phyloP scores from a whole-genome alignment of 2,329 filamentous ascomycete genomes.

The Claviceps sp. region DNA sequence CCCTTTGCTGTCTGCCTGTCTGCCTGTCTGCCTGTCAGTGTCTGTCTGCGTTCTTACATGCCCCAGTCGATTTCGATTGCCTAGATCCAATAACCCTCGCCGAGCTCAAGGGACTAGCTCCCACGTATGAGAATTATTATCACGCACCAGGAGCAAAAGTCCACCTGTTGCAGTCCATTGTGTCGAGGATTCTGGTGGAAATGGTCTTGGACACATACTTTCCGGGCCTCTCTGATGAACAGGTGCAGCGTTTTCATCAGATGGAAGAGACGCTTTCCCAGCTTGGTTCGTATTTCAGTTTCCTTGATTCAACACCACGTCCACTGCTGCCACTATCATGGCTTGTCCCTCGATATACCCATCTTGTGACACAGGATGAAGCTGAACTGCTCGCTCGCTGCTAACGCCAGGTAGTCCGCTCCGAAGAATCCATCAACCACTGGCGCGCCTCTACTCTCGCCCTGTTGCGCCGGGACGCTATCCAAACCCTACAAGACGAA shows the following conservation, averaged over 20 bases:
- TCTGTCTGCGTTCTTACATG: background rate
- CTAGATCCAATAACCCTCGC: conserved; percentile 27
- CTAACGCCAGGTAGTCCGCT: conserved; percentile 17
- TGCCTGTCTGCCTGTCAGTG: too few relatives aligned
- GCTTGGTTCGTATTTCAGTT: conserved; percentile 20
- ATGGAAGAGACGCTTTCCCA: conserved; percentile 32
- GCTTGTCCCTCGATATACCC: too few relatives aligned
- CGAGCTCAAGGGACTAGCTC: conserved; percentile 36
- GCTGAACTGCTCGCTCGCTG: too few relatives aligned
- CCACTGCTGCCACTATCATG: too few relatives aligned
- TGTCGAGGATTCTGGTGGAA: conserved; percentile 46
- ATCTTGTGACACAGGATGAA: too few relatives aligned
- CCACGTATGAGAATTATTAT: conserved; percentile 42
- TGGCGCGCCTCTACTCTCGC: conserved; percentile 54
- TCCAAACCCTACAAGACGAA: conserved; percentile 30
- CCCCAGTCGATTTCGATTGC: conserved; percentile 27
- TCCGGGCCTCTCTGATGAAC: conserved; percentile 44
- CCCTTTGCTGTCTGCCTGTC: background rate
- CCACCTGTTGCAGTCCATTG: conserved; percentile 47
- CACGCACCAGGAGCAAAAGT: conserved; percentile 42
- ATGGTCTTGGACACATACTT: conserved; percentile 50
- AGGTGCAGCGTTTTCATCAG: conserved; percentile 34
- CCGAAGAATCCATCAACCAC: conserved; percentile 44
- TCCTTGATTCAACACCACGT: background rate
- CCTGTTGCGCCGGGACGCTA: conserved; percentile 40